phyloP scores from a whole-genome alignment of 805 yeast genomes.

The Yarrowia sp. region DNA sequence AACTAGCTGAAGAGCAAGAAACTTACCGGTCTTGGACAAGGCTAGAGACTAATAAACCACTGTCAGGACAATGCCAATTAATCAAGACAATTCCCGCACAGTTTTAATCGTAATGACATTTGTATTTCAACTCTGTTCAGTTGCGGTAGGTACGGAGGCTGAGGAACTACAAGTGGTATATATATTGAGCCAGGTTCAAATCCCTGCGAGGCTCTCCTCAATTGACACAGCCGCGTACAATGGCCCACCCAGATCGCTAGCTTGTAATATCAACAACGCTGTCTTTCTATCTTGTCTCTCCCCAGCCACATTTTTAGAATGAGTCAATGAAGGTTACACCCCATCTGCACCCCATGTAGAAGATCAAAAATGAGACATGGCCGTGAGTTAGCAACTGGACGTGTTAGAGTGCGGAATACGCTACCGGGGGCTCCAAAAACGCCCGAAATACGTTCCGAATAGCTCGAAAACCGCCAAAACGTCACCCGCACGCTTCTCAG shows the following conservation, averaged over 20 bases:
- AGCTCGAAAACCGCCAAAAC: neutral
- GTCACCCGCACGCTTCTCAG: no score
- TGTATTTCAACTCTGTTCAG: slow-evolving; percentile 1
- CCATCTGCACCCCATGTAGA: slow-evolving; percentile 6
- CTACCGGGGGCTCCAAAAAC: no score
- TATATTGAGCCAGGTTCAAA: no score
- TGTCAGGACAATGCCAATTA: neutral
- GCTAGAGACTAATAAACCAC: neutral
- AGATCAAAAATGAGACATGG: neutral
- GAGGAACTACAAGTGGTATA: no score
- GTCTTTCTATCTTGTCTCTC: neutral
- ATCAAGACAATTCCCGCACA: slow-evolving; percentile 2
- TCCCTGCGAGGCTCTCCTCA: no score
- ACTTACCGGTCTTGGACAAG: neutral
- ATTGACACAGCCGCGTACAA: no score
- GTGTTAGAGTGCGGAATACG: no score
- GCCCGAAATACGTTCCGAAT: neutral
- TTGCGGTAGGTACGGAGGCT: neutral
- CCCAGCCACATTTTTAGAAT: slow-evolving; percentile 13
- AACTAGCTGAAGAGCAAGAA: neutral
- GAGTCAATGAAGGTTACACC: slow-evolving; percentile 18
- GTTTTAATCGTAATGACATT: neutral
- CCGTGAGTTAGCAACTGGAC: no score
- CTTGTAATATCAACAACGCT: neutral
- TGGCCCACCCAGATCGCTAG: no score